These are phyloP conservation scores for Kondoa subrosea DNA, from an alignment of 768 basidiomycete genomes.

Conservation along the genomic window DNA sequence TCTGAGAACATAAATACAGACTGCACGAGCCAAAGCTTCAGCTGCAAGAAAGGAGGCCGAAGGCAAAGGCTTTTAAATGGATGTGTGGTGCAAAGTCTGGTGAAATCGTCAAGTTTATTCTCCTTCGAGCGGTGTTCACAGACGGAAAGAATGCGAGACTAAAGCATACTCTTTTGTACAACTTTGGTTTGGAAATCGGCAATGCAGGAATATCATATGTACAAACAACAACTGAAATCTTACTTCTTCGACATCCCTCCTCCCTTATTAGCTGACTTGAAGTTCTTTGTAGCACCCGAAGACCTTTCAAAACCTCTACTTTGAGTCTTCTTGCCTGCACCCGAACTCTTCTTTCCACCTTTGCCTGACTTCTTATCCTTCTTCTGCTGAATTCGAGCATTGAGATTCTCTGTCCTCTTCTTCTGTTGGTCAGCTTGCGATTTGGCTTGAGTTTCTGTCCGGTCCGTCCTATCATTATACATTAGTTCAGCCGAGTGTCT, in stretches of 20 bases:
- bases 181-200: no score
- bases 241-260: not conserved
- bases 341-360: constrained; percentile 35
- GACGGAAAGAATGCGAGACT: no score
- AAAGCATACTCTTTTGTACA: no score
- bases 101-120: no score
- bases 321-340: not conserved
- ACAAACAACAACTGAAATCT: not conserved
- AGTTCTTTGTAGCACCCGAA: not conserved
- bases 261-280: not conserved
- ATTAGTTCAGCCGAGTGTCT: constrained; percentile 6
- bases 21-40: not conserved
- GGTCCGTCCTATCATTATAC: constrained; percentile 53
- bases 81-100: no score
- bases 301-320: not conserved
- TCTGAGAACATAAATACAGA: not conserved
- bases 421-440: constrained; percentile 73
- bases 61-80: no score
- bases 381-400: constrained; percentile 60
- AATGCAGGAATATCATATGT: not conserved
- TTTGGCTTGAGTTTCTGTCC: constrained; percentile 57
- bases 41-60: not conserved
- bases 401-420: constrained; percentile 80
- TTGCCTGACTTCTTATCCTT: constrained; percentile 45
- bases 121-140: no score